Evolutionary conservation across 2,329 filamentous ascomycete species (phyloP).

Genomic region (Mollisia scopiformis): DNA sequence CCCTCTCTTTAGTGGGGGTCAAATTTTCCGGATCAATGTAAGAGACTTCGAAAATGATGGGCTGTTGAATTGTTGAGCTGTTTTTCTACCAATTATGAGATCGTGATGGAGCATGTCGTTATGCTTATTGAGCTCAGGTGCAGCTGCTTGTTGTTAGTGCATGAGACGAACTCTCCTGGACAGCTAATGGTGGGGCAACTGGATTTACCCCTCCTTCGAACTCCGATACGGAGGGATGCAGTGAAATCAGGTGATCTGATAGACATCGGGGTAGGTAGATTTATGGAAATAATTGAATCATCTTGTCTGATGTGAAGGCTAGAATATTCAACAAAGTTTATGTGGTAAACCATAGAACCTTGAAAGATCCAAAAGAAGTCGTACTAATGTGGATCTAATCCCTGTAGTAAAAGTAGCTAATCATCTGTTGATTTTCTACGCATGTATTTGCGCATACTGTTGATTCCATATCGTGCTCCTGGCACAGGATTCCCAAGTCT

Average conservation of each 20-base stretch:
- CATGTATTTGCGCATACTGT: not conserved
- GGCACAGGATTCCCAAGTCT: not conserved
- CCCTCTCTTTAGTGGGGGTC: too few species aligned
- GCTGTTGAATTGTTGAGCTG: not conserved
- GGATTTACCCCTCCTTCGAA: not conserved
- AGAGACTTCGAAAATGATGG: too few species aligned
- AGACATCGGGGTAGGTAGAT: not conserved
- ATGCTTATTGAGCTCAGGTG: not conserved
- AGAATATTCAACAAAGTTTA: too few species aligned
- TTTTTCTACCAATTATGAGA: conserved; percentile 3
- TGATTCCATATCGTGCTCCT: not conserved
- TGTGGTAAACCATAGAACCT: too few species aligned
- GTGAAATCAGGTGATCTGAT: not conserved
- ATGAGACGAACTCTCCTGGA: not conserved
- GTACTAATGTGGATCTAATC: too few species aligned
- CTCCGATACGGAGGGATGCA: not conserved
- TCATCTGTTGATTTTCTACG: too few species aligned
- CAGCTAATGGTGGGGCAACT: not conserved
- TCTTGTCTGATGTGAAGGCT: not conserved
- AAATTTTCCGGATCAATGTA: too few species aligned
- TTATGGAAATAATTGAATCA: not conserved
- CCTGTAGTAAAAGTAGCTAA: too few species aligned
- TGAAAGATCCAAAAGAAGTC: too few species aligned
- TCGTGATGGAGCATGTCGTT: conserved; percentile 1
- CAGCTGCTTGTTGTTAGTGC: not conserved